These are phyloP conservation scores for Gnetum montanum DNA, from an alignment of 75 land plant species.

Conservation along the genomic window DNA sequence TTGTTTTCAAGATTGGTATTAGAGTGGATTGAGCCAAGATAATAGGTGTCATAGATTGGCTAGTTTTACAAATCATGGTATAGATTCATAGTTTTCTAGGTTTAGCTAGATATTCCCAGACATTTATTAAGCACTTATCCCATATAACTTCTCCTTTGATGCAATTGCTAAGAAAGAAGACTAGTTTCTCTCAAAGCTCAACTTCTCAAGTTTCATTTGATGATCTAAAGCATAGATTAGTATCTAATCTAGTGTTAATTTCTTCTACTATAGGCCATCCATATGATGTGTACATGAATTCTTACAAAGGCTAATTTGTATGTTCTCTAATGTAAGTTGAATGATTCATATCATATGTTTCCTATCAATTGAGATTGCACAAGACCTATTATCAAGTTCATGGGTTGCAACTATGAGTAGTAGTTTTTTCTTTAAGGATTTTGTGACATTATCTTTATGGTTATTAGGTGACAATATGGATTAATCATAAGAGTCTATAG, in stretches of 20 bases:
- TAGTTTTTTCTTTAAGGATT: background rate
- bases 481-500: too few species aligned
- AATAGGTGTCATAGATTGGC: background rate
- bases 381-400: background rate
- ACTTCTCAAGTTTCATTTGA: background rate
- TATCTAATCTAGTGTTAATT: background rate
- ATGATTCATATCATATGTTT: background rate
- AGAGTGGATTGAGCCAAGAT: background rate
- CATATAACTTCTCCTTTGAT: too few species aligned
- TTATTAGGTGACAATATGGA: too few species aligned
- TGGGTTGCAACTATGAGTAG: background rate
- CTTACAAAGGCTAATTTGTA: background rate
- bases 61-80: background rate
- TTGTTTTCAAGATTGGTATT: background rate
- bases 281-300: background rate
- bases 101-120: background rate
- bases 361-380: background rate
- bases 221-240: background rate
- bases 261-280: too few species aligned
- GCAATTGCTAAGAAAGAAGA: background rate
- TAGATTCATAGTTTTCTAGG: background rate
- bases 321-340: background rate
- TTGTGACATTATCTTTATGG: conserved; percentile 1
- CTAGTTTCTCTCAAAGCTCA: background rate
- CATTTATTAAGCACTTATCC: background rate